phyloP scores from a whole-genome alignment of 352 stramenopile species.

The Phytophthora tubulina region DNA sequence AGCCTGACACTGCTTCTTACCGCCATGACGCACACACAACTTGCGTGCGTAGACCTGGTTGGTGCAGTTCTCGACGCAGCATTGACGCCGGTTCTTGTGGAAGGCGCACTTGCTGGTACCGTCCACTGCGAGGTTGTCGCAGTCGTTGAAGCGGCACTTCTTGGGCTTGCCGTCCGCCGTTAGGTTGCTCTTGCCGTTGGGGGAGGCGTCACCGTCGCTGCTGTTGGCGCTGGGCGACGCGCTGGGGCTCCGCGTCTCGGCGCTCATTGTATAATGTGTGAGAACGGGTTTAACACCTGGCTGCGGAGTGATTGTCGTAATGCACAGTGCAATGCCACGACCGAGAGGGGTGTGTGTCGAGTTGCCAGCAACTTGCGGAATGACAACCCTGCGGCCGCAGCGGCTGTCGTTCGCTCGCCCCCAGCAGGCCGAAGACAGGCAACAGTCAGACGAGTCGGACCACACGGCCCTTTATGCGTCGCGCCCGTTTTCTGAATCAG shows the following conservation, averaged over 20 bases:
- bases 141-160: constrained; percentile 88
- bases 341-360: constrained; percentile 40
- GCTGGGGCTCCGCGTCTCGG: constrained; percentile 43
- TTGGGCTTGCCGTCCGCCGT: constrained; percentile 47
- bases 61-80: constrained; percentile 82
- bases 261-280: constrained; percentile 34
- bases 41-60: constrained; percentile 89
- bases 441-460: constrained; percentile 30
- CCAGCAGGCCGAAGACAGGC: constrained; percentile 25
- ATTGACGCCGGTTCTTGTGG: constrained; percentile 87
- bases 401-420: constrained; percentile 54
- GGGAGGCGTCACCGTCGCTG: constrained; percentile 37
- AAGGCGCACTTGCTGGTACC: constrained; percentile 84
- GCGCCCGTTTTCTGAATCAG: constrained; percentile 27
- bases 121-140: constrained; percentile 75
- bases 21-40: constrained; percentile 82
- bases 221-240: constrained; percentile 36
- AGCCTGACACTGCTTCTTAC: constrained; percentile 83
- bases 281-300: constrained; percentile 21
- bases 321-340: constrained; percentile 43
- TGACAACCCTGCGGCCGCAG: constrained; percentile 50
- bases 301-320: constrained; percentile 14
- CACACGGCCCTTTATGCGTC: constrained; percentile 12
- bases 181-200: constrained; percentile 14
- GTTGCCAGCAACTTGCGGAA: constrained; percentile 67